Base-by-base conservation (phyloP, 164 flowering plant genomes). In the Nelumbo lutea region DNA sequence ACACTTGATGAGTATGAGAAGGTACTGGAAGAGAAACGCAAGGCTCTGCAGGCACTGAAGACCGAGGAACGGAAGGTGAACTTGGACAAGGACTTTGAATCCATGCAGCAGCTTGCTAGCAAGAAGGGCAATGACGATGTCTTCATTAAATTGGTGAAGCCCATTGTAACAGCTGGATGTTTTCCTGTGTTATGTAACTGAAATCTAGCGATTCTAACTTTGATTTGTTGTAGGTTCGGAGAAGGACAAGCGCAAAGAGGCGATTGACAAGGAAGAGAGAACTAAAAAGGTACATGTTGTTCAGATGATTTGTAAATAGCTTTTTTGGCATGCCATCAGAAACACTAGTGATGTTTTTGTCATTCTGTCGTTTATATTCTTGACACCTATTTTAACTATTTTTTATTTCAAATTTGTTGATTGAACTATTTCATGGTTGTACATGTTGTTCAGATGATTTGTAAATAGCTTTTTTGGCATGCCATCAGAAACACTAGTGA, bases 1-100 rank as follows among this genome's bases (percentile, higher is more conserved):
- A 93, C 97, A 42, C 77, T 91, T 15, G 94, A 88, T 46, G 97
- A 93, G 85, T 93, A 93, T 76, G 79, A 84, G 80, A 91, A 91
- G 71, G 80, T 91, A 9, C 83, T 78, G n/a, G 98, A 90, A 73
- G 98, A 91, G 85, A 90, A 91, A 71, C 88, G 93, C 73, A 87
- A 88, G 75, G 88, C 90, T 62, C 74, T 93, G 78, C 79, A 65
- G 47, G 83, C 88, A 6, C 57, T 75, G 66, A 93, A 88, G 79
- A 42, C 80, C 38, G 93, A 88, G 79, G 95, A 84, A 69, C 86
- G 97, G 79, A 91, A 87, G 81, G 96, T 88, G 56, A 82, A 71
- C 40, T 5, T 81, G 71, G 92, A 82, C 79, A 89, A 90, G 59
- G 98, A 87, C 1, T 74, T 93, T 42, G 71, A 84, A 71, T 72